A percentile compares a stretch with the other conserved stretches of the same genome.
These are phyloP conservation scores for Teunomyces pallodes DNA, from an alignment of 805 yeast species.

Conservation along the genomic window DNA sequence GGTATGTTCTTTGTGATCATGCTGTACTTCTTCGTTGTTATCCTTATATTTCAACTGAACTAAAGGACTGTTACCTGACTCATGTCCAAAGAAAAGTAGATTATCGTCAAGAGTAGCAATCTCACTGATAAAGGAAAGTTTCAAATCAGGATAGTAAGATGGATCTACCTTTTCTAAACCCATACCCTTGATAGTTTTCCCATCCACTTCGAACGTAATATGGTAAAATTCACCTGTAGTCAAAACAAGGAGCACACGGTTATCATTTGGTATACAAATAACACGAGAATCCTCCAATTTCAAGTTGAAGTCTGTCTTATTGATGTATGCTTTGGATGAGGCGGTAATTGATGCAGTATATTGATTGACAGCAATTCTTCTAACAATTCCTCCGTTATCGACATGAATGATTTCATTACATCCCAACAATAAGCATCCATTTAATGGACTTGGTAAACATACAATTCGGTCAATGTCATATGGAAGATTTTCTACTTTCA, in stretches of 20 bases:
- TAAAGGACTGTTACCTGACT: constrained; percentile 57
- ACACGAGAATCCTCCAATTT: constrained; percentile 52
- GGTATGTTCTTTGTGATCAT: neutral
- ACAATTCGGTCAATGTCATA: constrained; percentile 66
- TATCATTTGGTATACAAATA: constrained; percentile 34
- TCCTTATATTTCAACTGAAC: constrained; percentile 38
- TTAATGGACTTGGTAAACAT: constrained; percentile 62
- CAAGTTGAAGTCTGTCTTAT: constrained; percentile 51
- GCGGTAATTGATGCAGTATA: constrained; percentile 42
- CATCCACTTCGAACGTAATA: constrained; percentile 40
- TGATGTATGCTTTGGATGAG: constrained; percentile 36
- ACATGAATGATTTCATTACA: constrained; percentile 74
- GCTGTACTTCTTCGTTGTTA: constrained; percentile 1
- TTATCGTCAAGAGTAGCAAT: constrained; percentile 41
- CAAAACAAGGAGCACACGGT: constrained; percentile 30
- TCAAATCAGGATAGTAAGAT: constrained; percentile 27
- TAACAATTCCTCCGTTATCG: constrained; percentile 70
- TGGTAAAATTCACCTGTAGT: constrained; percentile 33
- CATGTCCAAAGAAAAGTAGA: constrained; percentile 57
- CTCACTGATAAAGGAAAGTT: constrained; percentile 38
- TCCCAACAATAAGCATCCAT: constrained; percentile 71
- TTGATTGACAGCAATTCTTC: constrained; percentile 61
- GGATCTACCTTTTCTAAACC: constrained; percentile 30
- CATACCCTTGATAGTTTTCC: constrained; percentile 38
- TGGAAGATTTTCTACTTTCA: constrained; percentile 64